Evolutionary conservation across 2,329 filamentous ascomycete genomes (phyloP).

Genomic region (Aspergillus chevalieri): DNA sequence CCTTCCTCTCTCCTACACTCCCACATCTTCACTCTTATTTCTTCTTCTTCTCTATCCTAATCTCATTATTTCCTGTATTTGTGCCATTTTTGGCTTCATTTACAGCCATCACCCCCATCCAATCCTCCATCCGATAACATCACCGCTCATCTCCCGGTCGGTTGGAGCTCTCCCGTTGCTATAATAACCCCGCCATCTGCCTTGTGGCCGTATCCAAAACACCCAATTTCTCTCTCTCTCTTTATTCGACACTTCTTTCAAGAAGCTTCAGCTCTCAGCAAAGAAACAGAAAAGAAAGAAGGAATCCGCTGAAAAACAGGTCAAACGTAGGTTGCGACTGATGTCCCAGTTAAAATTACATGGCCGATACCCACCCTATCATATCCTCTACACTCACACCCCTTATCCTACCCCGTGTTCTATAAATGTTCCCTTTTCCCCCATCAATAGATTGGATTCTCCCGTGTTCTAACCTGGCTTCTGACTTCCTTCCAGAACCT

Average conservation of each 20-base stretch:
- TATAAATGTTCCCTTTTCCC: background rate
- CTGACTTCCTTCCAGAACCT: conserved; percentile 58
- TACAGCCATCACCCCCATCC: background rate
- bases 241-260: background rate
- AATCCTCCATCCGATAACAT: background rate
- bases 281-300: conserved; percentile 1
- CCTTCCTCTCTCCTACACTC: conserved; percentile 3
- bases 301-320: background rate
- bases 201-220: conserved; percentile 1
- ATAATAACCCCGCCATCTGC: background rate
- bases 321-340: conserved; percentile 8
- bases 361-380: conserved; percentile 17
- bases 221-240: conserved; percentile 1
- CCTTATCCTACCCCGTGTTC: conserved; percentile 6
- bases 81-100: background rate
- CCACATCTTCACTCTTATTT: background rate
- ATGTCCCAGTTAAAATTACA: conserved; percentile 20
- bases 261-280: background rate
- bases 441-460: background rate
- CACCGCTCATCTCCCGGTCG: background rate
- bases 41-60: conserved; percentile 1
- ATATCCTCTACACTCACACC: conserved; percentile 1
- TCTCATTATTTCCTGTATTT: background rate
- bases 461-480: conserved; percentile 34
- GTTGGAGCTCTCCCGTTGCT: background rate